These are phyloP conservation scores for Paecilomyces formosus DNA, from an alignment of 2,329 filamentous ascomycete species.

Conservation along the genomic window DNA sequence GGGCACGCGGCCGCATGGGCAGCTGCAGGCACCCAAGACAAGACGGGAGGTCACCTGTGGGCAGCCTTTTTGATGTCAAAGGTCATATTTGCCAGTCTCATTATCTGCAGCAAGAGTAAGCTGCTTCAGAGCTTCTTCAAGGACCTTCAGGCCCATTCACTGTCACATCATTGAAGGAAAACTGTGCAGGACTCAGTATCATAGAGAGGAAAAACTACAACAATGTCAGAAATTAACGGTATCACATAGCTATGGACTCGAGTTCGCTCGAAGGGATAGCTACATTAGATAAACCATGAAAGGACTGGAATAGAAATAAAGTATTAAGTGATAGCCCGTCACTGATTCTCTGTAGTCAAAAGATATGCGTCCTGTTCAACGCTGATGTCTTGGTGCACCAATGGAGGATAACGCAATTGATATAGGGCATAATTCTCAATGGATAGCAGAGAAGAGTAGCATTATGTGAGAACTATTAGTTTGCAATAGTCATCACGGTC, in stretches of 20 bases:
- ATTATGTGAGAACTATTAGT: no score
- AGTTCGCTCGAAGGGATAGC: no score
- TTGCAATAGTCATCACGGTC: no score
- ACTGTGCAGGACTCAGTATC: background rate
- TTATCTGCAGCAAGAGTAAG: background rate
- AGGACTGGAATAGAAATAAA: no score
- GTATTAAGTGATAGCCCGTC: no score
- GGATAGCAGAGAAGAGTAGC: no score
- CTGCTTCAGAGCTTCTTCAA: background rate
- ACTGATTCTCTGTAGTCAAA: no score
- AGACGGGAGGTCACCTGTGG: background rate
- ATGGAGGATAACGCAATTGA: no score
- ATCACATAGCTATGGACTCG: background rate
- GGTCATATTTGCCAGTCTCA: background rate
- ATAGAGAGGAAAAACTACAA: background rate
- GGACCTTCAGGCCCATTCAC: background rate
- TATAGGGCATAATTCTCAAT: no score
- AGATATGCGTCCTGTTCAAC: no score
- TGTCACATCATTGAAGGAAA: background rate
- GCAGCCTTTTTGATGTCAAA: background rate
- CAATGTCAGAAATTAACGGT: background rate
- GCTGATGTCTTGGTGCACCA: no score
- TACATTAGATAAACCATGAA: no score
- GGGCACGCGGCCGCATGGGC: background rate
- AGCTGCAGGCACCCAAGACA: background rate